Base-by-base conservation (phyloP, 192 early-diverging fungal species). In the Phlyctochytrium planicorne region DNA sequence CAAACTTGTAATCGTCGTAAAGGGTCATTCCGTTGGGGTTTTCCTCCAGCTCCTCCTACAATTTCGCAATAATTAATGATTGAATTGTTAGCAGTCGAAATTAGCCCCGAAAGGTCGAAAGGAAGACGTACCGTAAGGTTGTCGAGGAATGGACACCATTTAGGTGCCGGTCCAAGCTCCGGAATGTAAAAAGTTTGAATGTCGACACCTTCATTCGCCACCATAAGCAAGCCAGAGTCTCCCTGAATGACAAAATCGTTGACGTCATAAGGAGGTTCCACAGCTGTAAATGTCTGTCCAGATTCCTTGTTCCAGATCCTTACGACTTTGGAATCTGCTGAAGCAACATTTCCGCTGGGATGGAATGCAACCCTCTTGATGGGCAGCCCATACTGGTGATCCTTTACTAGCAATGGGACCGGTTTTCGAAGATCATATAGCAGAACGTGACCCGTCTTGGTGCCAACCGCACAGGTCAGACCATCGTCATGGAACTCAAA, bases 1-100 rank as follows among this genome's bases (percentile, higher is more conserved):
- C 91, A 82, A 98, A 98, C 72, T 97, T 96, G 88, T 98, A 98
- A 74, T 98, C 93, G 72, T 97, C 95, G 81, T 97, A 98, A 37
- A 97, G 76, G 36, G 87, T 90, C 60, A 55, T 50, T 27, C 85
- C 84, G 62, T 87, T 82, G 52, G 90, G 90, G 63, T 91, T 93
- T 78, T 96, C 93, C 80, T 97, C 97, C 68, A 86, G 52, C 65
- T 86, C 84, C 65, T 85, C 84, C 71, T 75, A 35, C 53, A 66
- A 57, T 27, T 16, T 30, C 25, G 40, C 10, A 24, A 37, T 1
- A 67, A 33, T 47, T 20, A 47, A 47, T 47, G 20, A 47, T 20
- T 47, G 6, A 6, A 47, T n/a, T n/a, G n/a, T n/a, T n/a, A n/a
- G n/a, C n/a, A n/a, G n/a, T 20, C 40, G 20, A 47, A 47, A 47